Percentiles rank a stretch among this genome's conserved stretches.
Conservation (phyloP, 176 grass and related monocot genomes). For the Pontederia crassipes region DNA sequence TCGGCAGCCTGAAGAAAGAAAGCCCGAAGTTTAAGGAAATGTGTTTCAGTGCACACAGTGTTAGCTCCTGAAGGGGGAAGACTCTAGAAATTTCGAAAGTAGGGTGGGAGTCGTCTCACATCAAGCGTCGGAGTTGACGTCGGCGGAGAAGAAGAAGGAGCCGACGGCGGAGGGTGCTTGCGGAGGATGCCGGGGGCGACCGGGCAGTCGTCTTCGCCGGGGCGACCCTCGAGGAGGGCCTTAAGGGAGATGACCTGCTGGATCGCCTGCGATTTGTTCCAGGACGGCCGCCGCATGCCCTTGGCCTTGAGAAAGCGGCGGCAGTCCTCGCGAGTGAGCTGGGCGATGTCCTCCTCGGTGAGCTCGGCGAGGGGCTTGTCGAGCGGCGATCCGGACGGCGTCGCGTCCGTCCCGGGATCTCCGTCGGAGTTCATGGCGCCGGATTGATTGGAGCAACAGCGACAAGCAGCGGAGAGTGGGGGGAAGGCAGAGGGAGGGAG, state of each 20-base stretch:
- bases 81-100: not conserved
- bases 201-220: conserved; percentile 16
- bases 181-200: conserved; percentile 8
- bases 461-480: not conserved
- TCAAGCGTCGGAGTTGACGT: not conserved
- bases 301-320: conserved; percentile 45
- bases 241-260: conserved; percentile 51
- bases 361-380: conserved; percentile 33
- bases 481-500: too few relatives aligned
- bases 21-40: not conserved
- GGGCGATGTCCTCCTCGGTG: conserved; percentile 45
- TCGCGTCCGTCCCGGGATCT: not conserved
- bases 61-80: not conserved
- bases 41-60: not conserved
- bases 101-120: not conserved
- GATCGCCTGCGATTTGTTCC: conserved; percentile 52
- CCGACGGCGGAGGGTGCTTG: conserved; percentile 5
- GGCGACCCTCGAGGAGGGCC: conserved; percentile 34
- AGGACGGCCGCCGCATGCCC: conserved; percentile 44
- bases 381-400: conserved; percentile 7
- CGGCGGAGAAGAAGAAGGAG: conserved; percentile 1
- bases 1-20: not conserved
- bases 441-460: not conserved
- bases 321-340: conserved; percentile 45
- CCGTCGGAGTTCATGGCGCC: conserved; percentile 11